Evolutionary conservation across 2,329 filamentous ascomycete species (phyloP).

Genomic region (Fusarium irregulare): DNA sequence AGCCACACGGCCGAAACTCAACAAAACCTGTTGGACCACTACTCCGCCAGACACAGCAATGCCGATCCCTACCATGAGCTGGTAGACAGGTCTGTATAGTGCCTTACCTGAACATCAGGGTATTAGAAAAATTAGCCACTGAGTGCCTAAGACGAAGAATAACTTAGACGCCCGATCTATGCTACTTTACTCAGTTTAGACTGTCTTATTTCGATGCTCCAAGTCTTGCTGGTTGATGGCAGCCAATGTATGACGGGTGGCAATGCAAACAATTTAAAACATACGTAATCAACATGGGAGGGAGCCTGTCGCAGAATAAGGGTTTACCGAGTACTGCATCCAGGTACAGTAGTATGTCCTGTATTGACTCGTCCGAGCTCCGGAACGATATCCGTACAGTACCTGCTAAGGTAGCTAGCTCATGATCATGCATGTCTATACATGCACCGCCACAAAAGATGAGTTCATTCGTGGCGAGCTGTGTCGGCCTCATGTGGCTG

Average conservation of each 20-base stretch:
- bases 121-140: background rate
- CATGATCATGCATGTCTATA: background rate
- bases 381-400: no score
- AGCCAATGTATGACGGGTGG: slow-evolving; percentile 18
- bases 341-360: background rate
- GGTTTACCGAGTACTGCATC: background rate
- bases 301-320: slow-evolving; percentile 16
- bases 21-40: slow-evolving; percentile 24
- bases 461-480: slow-evolving; percentile 23
- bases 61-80: slow-evolving; percentile 31
- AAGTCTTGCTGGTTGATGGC: background rate
- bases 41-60: background rate
- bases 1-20: background rate
- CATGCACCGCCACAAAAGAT: slow-evolving; percentile 36
- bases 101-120: background rate
- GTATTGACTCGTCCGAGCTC: background rate
- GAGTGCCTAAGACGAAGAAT: background rate
- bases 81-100: background rate
- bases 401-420: background rate
- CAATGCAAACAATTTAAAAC: slow-evolving; percentile 30
- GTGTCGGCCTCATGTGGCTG: slow-evolving; percentile 16
- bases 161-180: background rate
- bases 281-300: slow-evolving; percentile 14
- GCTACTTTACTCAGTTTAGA: background rate
- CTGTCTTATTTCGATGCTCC: background rate